Conservation (phyloP, 192 early-diverging fungal species). For the Chytriomyces sp. region DNA sequence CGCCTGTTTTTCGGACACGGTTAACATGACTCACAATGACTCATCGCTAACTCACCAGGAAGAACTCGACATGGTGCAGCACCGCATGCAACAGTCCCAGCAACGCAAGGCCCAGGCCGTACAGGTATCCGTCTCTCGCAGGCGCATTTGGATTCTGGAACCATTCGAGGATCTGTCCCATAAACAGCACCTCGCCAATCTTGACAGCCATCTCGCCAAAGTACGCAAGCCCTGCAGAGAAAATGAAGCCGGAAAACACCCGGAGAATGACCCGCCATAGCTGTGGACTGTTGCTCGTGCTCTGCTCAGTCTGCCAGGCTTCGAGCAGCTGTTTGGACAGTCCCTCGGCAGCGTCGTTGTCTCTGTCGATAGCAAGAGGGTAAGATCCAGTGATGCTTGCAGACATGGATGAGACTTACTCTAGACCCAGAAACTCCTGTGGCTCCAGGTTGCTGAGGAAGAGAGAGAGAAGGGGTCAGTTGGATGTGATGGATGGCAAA, state of each 20-base stretch:
- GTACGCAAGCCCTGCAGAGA: conserved; percentile 39
- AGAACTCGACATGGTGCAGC: conserved; percentile 46
- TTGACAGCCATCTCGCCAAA: conserved; percentile 44
- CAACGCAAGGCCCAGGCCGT: conserved; percentile 28
- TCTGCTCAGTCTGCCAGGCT: conserved; percentile 40
- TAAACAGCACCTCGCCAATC: conserved; percentile 42
- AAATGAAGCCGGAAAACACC: conserved; percentile 42
- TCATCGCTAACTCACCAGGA: background rate
- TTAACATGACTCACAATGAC: no score
- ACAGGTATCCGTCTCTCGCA: conserved; percentile 37
- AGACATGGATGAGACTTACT: conserved; percentile 14
- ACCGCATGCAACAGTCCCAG: conserved; percentile 39
- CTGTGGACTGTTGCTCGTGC: conserved; percentile 15
- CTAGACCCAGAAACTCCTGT: conserved; percentile 45
- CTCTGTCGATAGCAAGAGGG: background rate
- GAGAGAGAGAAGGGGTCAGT: background rate
- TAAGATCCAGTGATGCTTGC: background rate
- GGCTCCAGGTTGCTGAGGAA: conserved; percentile 24
- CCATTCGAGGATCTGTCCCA: conserved; percentile 52
- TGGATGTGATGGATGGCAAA: background rate
- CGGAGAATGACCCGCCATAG: conserved; percentile 35
- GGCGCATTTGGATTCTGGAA: conserved; percentile 45
- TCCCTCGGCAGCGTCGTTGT: conserved; percentile 37
- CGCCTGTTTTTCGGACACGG: background rate
- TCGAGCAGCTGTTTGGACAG: conserved; percentile 40